Base-by-base conservation (phyloP, 768 basidiomycete genomes). In the Pulveroboletus sp. region DNA sequence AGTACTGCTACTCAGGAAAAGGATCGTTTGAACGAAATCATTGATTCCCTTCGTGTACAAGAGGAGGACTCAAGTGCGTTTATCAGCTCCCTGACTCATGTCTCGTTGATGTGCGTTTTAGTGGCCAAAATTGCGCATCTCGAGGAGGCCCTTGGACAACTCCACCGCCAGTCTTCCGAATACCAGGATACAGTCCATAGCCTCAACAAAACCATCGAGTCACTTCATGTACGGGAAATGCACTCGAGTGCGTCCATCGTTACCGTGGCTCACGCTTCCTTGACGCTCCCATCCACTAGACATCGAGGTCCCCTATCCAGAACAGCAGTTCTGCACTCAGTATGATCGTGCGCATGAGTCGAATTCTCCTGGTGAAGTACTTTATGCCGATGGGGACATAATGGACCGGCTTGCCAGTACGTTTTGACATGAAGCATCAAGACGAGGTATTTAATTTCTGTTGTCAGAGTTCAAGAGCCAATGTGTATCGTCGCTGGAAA, bases 341-440 rank as follows among this genome's bases (percentile, higher is more conserved):
- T 14, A 9, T 27, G 9, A 9, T n/a, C 26, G 26, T 41, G 39
- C 15, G 8, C 24, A 15, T 3, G 26, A 40, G 15, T 15, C 15
- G 26, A 40, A 27, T 27, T 8, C 15, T 5, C 15, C 18, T 0
- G 49, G 44, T 8, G 57, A 53, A 47, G 27, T 37, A 1, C 11
- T 57, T 10, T 57, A 33, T 26, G n/a, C 17, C 6, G 17, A 46
- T 4, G 50, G 47, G 7, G 27, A 24, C 5, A 17, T 52, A 18
- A 14, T 17, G 5, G 28, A 38, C 8, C 50, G 57, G 48, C 4
- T 57, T 44, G 1, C 45, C 2, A 31, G 57, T 58, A 5, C 12
- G 47, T 36, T 21, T 43, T 24, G 6, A 4, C 7, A 0, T 41
- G 1, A 2, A 6, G 3, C 1, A 6, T 15, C 0, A 35, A n/a